phyloP scores from a whole-genome alignment of 2,329 filamentous ascomycete species.

The Aspergillus versicolor region DNA sequence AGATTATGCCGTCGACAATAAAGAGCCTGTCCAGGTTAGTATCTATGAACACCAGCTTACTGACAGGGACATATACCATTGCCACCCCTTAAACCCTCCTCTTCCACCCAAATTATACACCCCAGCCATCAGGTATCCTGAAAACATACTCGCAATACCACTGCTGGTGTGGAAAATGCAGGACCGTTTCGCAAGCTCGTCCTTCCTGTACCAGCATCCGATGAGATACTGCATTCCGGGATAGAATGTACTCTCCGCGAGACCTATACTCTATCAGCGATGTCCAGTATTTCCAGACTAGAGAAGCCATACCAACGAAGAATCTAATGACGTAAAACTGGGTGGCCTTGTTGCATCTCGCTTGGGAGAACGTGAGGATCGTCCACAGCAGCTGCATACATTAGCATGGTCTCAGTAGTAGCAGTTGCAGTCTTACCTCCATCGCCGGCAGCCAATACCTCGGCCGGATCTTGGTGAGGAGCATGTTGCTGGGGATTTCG shows the following conservation, averaged over 20 bases:
- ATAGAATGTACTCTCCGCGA: conserved; percentile 53
- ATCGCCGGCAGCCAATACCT: conserved; percentile 50
- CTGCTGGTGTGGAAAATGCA: conserved; percentile 54
- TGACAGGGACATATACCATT: conserved; percentile 37
- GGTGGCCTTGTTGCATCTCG: conserved; percentile 40
- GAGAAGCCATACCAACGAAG: conserved; percentile 41
- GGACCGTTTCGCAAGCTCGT: conserved; percentile 53
- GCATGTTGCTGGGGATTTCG: conserved; percentile 52
- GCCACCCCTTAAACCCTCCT: conserved; percentile 54
- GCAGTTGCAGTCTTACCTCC: conserved; percentile 31
- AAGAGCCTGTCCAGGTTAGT: conserved; percentile 41
- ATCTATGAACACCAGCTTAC: background rate
- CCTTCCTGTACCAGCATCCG: conserved; percentile 52
- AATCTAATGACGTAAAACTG: conserved; percentile 51
- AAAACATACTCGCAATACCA: conserved; percentile 45
- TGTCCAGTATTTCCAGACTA: background rate
- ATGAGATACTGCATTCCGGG: conserved; percentile 55
- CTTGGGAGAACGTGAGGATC: conserved; percentile 48
- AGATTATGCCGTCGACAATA: conserved; percentile 56
- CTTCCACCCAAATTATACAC: conserved; percentile 51
- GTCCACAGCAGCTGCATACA: conserved; percentile 45
- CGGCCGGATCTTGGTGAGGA: conserved; percentile 50
- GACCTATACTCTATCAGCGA: conserved; percentile 25
- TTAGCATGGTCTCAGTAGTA: background rate
- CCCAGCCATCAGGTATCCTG: conserved; percentile 56